These are phyloP conservation scores for Physcomitrellopsis africana DNA, from an alignment of 225 moss, liverwort and hornwort genomes.

Conservation along the genomic window DNA sequence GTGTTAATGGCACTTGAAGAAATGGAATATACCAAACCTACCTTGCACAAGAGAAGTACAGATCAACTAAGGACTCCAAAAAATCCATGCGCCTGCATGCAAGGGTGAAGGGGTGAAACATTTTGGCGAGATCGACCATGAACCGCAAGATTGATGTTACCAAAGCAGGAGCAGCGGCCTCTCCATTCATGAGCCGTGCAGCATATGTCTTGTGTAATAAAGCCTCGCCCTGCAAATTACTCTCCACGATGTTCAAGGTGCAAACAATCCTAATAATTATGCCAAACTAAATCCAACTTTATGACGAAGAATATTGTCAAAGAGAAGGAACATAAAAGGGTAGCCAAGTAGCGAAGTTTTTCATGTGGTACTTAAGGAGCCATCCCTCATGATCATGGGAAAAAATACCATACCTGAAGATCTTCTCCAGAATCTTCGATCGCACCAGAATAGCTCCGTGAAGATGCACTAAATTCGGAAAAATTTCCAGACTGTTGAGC, in stretches of 20 bases:
- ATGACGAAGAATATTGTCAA: background rate
- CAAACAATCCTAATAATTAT: conserved; percentile 2
- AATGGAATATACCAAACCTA: conserved; percentile 30
- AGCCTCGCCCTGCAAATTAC: conserved; percentile 77
- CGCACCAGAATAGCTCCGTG: conserved; percentile 70
- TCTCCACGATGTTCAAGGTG: conserved; percentile 3
- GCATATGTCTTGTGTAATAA: conserved; percentile 96
- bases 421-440: conserved; percentile 73
- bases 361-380: background rate
- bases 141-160: conserved; percentile 91
- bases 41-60: conserved; percentile 98
- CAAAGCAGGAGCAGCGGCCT: conserved; percentile 88
- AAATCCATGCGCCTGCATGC: conserved; percentile 90
- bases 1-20: background rate
- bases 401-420: conserved; percentile 52
- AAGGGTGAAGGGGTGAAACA: conserved; percentile 89
- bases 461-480: conserved; percentile 66
- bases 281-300: conserved; percentile 11
- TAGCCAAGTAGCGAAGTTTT: background rate
- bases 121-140: conserved; percentile 98
- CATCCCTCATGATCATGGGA: background rate
- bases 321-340: background rate
- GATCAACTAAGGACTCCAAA: conserved; percentile 88
- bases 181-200: conserved; percentile 95
- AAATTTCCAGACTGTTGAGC: conserved; percentile 86